phyloP scores from a whole-genome alignment of 2,329 filamentous ascomycete species.

The Drechslerella stenobrocha region DNA sequence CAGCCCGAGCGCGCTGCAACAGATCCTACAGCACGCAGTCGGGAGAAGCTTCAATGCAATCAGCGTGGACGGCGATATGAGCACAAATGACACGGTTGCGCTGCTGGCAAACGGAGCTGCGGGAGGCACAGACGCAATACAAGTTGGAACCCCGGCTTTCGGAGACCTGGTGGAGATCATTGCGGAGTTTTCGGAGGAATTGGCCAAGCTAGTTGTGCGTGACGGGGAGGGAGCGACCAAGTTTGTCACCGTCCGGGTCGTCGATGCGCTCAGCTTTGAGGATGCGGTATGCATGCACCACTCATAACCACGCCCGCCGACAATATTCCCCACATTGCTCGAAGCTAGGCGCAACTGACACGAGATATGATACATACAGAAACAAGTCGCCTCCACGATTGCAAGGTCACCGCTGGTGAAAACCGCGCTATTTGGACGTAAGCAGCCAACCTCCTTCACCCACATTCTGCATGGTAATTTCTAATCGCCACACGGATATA shows the following conservation, averaged over 20 bases:
- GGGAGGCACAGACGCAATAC: slow-evolving; percentile 67
- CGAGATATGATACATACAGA: slow-evolving; percentile 25
- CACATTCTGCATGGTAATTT: not conserved
- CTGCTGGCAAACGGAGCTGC: slow-evolving; percentile 94
- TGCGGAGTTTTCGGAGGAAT: slow-evolving; percentile 75
- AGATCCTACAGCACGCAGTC: slow-evolving; percentile 72
- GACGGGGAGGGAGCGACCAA: slow-evolving; percentile 98
- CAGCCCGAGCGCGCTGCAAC: slow-evolving; percentile 67
- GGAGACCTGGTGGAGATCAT: slow-evolving; percentile 71
- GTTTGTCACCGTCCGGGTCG: slow-evolving; percentile 83
- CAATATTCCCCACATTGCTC: not conserved
- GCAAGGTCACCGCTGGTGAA: slow-evolving; percentile 92
- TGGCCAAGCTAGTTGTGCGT: slow-evolving; percentile 89
- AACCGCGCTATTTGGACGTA: slow-evolving; percentile 82
- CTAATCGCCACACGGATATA: not conserved
- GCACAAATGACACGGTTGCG: slow-evolving; percentile 93
- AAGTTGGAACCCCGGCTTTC: slow-evolving; percentile 65
- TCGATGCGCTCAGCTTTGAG: slow-evolving; percentile 52
- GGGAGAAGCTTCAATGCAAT: slow-evolving; percentile 93
- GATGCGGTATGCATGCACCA: slow-evolving; percentile 43
- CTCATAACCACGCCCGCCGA: not conserved
- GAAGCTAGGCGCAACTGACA: too few species aligned
- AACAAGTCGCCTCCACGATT: slow-evolving; percentile 77
- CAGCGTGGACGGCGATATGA: slow-evolving; percentile 94
- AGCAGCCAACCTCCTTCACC: not conserved